A percentile compares a stretch with the other conserved stretches of the same genome.
phyloP scores from a whole-genome alignment of 257 asterid genomes.

The Gentiana dahurica region DNA sequence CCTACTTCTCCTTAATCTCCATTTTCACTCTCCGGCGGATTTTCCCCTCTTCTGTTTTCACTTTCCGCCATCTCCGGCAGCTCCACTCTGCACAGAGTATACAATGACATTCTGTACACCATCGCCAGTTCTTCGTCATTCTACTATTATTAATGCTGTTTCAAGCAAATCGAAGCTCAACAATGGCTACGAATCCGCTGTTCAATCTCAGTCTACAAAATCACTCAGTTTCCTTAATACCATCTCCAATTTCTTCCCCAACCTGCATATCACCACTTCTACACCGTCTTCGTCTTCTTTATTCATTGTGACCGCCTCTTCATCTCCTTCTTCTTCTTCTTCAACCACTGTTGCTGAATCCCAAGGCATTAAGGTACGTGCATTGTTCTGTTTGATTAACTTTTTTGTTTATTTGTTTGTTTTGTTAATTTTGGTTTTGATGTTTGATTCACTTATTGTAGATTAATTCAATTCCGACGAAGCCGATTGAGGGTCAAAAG shows the following conservation, averaged over 20 bases:
- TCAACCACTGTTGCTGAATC: conserved; percentile 47
- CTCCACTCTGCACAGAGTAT: no score
- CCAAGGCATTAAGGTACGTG: conserved; percentile 48
- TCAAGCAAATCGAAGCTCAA: background rate
- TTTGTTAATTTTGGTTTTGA: background rate
- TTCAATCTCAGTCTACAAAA: conserved; percentile 4
- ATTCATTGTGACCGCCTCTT: conserved; percentile 30
- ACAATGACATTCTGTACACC: conserved; percentile 9
- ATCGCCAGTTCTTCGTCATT: background rate
- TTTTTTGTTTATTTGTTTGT: background rate
- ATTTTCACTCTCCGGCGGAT: background rate
- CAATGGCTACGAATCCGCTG: background rate
- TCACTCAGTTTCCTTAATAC: conserved; percentile 25
- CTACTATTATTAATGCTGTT: background rate
- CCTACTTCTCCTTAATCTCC: background rate
- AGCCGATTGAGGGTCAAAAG: conserved; percentile 89
- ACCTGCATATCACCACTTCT: conserved; percentile 10
- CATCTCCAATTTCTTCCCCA: conserved; percentile 21
- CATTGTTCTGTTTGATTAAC: no score
- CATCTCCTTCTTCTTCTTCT: conserved; percentile 33
- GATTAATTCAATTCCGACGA: conserved; percentile 63
- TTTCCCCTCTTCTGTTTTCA: background rate
- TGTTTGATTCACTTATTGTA: conserved; percentile 8
- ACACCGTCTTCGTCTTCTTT: conserved; percentile 7
- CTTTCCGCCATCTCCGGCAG: no score